These are phyloP conservation scores for Blastobotrys parvus DNA, from an alignment of 805 yeast species.

Conservation along the genomic window DNA sequence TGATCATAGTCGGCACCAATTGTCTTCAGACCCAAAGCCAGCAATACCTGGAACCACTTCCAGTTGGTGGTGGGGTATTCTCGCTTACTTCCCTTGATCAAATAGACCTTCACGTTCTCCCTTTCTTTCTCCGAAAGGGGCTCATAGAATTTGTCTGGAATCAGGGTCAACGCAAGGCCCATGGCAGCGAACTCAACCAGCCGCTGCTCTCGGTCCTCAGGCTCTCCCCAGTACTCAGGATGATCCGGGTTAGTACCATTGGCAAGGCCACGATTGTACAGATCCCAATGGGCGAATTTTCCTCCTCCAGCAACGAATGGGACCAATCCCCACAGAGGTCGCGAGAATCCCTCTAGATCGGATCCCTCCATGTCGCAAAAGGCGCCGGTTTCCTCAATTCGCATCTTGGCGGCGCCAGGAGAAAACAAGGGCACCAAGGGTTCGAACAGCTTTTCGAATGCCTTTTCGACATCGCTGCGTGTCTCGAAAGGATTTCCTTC, in stretches of 20 bases:
- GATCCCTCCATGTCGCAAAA: conserved; percentile 21
- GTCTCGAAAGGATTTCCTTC: conserved; percentile 10
- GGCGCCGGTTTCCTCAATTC: conserved; percentile 21
- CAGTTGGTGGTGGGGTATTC: conserved; percentile 12
- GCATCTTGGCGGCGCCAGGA: conserved; percentile 14
- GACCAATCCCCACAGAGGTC: conserved; percentile 29
- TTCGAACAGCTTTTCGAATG: conserved; percentile 9
- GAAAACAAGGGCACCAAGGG: conserved; percentile 14
- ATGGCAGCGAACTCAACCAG: conserved; percentile 27
- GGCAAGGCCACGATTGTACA: conserved; percentile 21
- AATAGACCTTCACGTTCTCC: conserved; percentile 14
- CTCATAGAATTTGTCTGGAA: conserved; percentile 23
- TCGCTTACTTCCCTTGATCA: conserved; percentile 14
- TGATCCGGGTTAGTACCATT: conserved; percentile 26
- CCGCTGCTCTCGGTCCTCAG: conserved; percentile 28
- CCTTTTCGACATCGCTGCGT: conserved; percentile 11
- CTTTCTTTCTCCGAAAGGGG: conserved; percentile 19
- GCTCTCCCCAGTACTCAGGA: conserved; percentile 26
- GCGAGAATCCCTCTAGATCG: conserved; percentile 25
- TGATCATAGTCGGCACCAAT: conserved; percentile 20
- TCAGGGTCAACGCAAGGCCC: conserved; percentile 22
- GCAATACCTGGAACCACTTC: conserved; percentile 25
- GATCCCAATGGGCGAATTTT: conserved; percentile 21
- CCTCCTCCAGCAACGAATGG: conserved; percentile 22
- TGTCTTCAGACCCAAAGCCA: conserved; percentile 22